Conservation (phyloP, 352 stramenopile species). For the Blastocystis sp. region DNA sequence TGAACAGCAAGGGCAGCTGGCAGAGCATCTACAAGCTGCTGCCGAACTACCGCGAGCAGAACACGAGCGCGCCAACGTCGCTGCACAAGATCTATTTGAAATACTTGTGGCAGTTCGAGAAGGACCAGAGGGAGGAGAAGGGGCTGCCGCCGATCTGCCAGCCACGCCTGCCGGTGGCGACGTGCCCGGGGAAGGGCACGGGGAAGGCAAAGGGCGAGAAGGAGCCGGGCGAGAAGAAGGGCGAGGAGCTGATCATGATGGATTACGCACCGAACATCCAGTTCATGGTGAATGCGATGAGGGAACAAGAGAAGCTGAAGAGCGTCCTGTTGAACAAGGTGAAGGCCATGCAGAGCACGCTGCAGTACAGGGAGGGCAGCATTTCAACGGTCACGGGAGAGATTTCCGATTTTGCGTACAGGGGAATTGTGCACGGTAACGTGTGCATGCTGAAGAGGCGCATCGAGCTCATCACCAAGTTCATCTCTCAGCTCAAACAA, state of each 20-base stretch:
- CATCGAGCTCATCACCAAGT: conserved; percentile 50
- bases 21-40: conserved; percentile 39
- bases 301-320: conserved; percentile 50
- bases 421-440: conserved; percentile 40
- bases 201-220: neutral
- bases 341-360: conserved; percentile 21
- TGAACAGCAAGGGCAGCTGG: conserved; percentile 65
- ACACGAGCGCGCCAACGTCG: conserved; percentile 52
- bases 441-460: conserved; percentile 33
- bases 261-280: conserved; percentile 16
- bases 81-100: conserved; percentile 65
- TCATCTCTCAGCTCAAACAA: conserved; percentile 44
- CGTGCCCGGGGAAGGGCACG: neutral
- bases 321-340: conserved; percentile 26
- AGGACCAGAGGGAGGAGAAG: conserved; percentile 65
- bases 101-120: conserved; percentile 66
- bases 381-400: conserved; percentile 37
- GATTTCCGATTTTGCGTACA: conserved; percentile 1
- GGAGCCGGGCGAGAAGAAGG: neutral
- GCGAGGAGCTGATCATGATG: conserved; percentile 22
- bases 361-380: conserved; percentile 24
- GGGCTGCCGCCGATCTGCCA: conserved; percentile 54
- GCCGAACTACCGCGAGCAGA: conserved; percentile 25
- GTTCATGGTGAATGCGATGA: conserved; percentile 18
- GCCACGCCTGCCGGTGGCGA: conserved; percentile 27